Conservation (phyloP, 768 basidiomycete genomes). For the Rossbeevera mucosa region DNA sequence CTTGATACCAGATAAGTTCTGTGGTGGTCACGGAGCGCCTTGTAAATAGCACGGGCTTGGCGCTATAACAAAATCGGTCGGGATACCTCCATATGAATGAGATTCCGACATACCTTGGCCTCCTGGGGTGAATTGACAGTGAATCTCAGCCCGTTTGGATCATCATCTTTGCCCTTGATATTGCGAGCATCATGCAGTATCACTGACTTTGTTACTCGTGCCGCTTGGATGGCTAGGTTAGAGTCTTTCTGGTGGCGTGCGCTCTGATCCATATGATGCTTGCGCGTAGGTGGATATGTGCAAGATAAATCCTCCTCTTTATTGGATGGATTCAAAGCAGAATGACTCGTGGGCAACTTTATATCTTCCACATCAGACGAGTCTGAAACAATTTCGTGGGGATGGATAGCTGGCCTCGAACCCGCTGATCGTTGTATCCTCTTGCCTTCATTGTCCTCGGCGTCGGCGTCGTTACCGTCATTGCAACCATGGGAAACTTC, state of each 20-base stretch:
- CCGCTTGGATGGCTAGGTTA: slow-evolving; percentile 50
- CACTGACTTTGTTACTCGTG: slow-evolving; percentile 61
- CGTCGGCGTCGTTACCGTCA: slow-evolving; percentile 31
- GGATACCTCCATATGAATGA: background rate
- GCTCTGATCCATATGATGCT: slow-evolving; percentile 17
- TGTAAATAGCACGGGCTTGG: slow-evolving; percentile 64
- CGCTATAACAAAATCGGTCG: slow-evolving; percentile 36
- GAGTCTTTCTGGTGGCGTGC: slow-evolving; percentile 29
- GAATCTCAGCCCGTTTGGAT: slow-evolving; percentile 43
- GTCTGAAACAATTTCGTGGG: slow-evolving; percentile 5
- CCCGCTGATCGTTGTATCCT: slow-evolving; percentile 22
- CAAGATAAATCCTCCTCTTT: slow-evolving; percentile 19
- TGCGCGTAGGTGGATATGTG: slow-evolving; percentile 38
- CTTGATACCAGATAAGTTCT: slow-evolving; percentile 58
- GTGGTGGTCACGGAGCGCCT: slow-evolving; percentile 49
- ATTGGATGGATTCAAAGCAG: slow-evolving; percentile 1
- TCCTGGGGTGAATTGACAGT: slow-evolving; percentile 55
- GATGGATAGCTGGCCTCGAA: background rate
- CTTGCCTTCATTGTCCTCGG: slow-evolving; percentile 29
- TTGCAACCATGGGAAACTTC: slow-evolving; percentile 21
- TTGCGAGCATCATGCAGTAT: slow-evolving; percentile 75
- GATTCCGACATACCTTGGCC: slow-evolving; percentile 49
- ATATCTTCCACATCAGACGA: slow-evolving; percentile 10
- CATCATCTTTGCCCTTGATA: slow-evolving; percentile 47
- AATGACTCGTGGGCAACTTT: slow-evolving; percentile 6